Conservation (phyloP, 192 early-diverging fungal species). For the Coemansia sp. region DNA sequence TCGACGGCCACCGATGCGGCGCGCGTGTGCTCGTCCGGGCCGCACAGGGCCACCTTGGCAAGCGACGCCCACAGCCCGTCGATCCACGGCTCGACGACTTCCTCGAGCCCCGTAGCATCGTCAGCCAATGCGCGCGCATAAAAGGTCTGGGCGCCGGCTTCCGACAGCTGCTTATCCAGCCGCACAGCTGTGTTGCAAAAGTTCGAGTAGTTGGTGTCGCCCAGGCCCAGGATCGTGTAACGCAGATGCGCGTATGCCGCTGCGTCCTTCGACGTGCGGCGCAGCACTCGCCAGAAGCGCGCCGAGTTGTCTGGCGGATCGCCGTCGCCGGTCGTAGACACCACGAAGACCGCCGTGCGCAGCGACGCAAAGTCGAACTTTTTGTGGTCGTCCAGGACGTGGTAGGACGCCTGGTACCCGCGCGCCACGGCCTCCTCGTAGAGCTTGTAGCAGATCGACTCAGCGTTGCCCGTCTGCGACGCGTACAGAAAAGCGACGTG, state of each 20-base stretch:
- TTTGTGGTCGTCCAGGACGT: constrained; percentile 72
- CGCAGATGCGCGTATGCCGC: constrained; percentile 29
- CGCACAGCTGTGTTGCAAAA: constrained; percentile 84
- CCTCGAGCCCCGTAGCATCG: constrained; percentile 91
- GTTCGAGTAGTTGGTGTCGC: constrained; percentile 93
- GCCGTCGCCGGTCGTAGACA: constrained; percentile 93
- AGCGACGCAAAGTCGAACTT: constrained; percentile 49
- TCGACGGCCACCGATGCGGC: not conserved
- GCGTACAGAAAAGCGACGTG: constrained; percentile 62
- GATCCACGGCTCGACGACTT: constrained; percentile 90
- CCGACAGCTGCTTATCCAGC: constrained; percentile 72
- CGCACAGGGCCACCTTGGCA: constrained; percentile 36
- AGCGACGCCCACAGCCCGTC: constrained; percentile 74
- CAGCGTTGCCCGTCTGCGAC: constrained; percentile 94
- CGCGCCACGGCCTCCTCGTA: constrained; percentile 69
- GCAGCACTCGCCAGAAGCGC: constrained; percentile 82
- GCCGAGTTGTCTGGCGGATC: constrained; percentile 93
- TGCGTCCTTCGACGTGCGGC: constrained; percentile 55
- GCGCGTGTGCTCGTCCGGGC: not conserved
- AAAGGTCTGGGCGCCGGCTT: constrained; percentile 71
- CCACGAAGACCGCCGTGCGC: constrained; percentile 64
- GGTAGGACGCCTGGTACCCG: constrained; percentile 63
- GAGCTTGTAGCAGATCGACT: constrained; percentile 85
- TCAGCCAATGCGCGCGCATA: constrained; percentile 81
- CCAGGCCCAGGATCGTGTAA: constrained; percentile 65